Conservation (phyloP, 768 basidiomycete species). For the Sarcodon sp. region DNA sequence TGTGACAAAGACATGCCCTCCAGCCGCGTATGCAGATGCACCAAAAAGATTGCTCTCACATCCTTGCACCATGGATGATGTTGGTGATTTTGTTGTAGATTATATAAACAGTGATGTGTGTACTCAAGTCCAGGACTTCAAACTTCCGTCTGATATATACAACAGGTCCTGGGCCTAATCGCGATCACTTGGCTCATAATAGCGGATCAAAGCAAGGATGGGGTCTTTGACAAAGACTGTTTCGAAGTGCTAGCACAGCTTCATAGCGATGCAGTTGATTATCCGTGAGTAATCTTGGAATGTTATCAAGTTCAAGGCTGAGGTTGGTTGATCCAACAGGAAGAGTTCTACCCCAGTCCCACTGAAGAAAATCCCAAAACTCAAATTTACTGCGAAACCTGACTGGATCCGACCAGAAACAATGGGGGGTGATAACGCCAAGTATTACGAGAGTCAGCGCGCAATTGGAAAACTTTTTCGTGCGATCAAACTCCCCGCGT, state of each 20-base stretch:
- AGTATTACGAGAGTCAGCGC: conserved; percentile 36
- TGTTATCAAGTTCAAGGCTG: conserved; percentile 12
- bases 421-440: conserved; percentile 11
- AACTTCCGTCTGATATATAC: not conserved
- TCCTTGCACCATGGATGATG: conserved; percentile 45
- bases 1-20: conserved; percentile 13
- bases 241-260: conserved; percentile 33
- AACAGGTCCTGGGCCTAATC: conserved; percentile 45
- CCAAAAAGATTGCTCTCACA: conserved; percentile 28
- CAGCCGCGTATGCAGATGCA: conserved; percentile 40
- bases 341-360: conserved; percentile 31
- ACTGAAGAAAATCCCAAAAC: conserved; percentile 25
- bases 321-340: not conserved
- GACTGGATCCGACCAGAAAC: conserved; percentile 63
- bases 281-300: conserved; percentile 29
- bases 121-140: not conserved
- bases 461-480: conserved; percentile 56
- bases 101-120: conserved; percentile 55
- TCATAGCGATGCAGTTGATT: conserved; percentile 58
- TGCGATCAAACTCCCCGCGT: conserved; percentile 37
- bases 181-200: conserved; percentile 52
- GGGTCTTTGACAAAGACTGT: conserved; percentile 41
- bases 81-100: conserved; percentile 59
- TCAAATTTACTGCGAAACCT: conserved; percentile 25
- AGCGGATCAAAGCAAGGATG: conserved; percentile 37